Percentiles rank a stretch among this genome's conserved stretches.
Evolutionary conservation across 129 eudicot genomes (phyloP).

Genomic region (Tanacetum coccineum): DNA sequence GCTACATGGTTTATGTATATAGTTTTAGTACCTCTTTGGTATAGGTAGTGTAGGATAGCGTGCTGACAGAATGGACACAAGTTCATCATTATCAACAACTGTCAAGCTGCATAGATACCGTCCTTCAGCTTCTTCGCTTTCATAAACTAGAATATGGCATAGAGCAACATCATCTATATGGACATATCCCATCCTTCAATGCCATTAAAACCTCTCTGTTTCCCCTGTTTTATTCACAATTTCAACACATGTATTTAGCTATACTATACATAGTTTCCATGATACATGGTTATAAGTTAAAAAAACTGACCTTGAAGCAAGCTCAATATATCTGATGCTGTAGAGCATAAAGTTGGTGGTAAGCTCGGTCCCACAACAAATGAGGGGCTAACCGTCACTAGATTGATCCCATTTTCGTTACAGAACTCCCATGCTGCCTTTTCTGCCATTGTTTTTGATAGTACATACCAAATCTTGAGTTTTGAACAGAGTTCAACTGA

Average conservation of each 20-base stretch:
- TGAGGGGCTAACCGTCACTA: slow-evolving; percentile 75
- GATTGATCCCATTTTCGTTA: slow-evolving; percentile 57
- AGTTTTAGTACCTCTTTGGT: slow-evolving; percentile 53
- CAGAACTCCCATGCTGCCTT: slow-evolving; percentile 88
- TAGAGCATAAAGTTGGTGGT: slow-evolving; percentile 66
- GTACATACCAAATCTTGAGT: slow-evolving; percentile 68
- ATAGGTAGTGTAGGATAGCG: slow-evolving; percentile 71
- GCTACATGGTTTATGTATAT: neutral
- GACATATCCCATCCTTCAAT: slow-evolving; percentile 95
- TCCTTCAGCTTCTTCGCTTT: slow-evolving; percentile 62
- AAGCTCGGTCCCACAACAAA: slow-evolving; percentile 80
- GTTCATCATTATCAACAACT: slow-evolving; percentile 58
- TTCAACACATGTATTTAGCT: slow-evolving; percentile 3
- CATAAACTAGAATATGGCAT: slow-evolving; percentile 77
- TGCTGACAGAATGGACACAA: slow-evolving; percentile 49
- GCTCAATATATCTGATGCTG: slow-evolving; percentile 79
- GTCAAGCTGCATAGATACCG: slow-evolving; percentile 75
- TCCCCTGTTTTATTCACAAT: slow-evolving; percentile 44
- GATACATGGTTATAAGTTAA: neutral
- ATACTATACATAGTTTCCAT: neutral
- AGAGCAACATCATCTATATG: slow-evolving; percentile 89
- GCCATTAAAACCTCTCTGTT: slow-evolving; percentile 57
- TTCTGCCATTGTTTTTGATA: no score
- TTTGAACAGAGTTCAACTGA: slow-evolving; percentile 68
- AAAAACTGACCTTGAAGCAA: slow-evolving; percentile 60